Base-by-base conservation (phyloP, 768 basidiomycete genomes). In the Inosperma sp. region DNA sequence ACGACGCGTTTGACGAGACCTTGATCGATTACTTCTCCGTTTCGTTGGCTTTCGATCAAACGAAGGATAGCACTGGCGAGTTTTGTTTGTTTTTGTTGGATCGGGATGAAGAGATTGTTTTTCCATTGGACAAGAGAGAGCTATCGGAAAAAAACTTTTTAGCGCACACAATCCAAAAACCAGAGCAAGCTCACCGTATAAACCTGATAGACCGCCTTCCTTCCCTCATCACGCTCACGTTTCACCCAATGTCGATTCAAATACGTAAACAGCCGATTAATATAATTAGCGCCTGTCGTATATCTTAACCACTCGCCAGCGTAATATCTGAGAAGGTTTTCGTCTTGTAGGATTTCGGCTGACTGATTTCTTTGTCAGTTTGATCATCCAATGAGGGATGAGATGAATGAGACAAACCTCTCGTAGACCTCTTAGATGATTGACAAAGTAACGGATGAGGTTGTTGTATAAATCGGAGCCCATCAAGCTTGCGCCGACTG, bases 231-330 rank as follows among this genome's bases (percentile, higher is more conserved):
- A 62, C 94, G 83, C 66, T 99, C 96, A 46, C 95, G 80, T 73
- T 94, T 95, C 36, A 99, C 95, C 96, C 96, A 99, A 70, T 98
- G 93, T 17, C 95, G 90, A 70, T 99, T 98, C 51, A 99, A 79
- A 72, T 98, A 98, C 2, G 92, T 94, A 74, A 98, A 98, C 29
- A 99, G 72, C 49, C 95, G 87, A 66, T 98, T 95, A 70, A 97
- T 92, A 65, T 96, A 98, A 64, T 90, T 93, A 1, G 95, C 94
- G 40, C 95, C 95, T 2, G 86, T 95, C 0, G 96, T 99, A 72
- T 97, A 98, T 36, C 93, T 79, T 60, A 90, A 87, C 96, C 96
- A 98, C 68, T 97, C 93, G 52, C 70, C 66, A 2, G 91, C 92
- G 63, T 98, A 99, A 65, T 89, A 97, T 56, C 85, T 82, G 49